Percentiles rank a stretch among this genome's conserved stretches.
phyloP scores from a whole-genome alignment of 495 filamentous ascomycete species.

The Hypoxylon fragiforme region DNA sequence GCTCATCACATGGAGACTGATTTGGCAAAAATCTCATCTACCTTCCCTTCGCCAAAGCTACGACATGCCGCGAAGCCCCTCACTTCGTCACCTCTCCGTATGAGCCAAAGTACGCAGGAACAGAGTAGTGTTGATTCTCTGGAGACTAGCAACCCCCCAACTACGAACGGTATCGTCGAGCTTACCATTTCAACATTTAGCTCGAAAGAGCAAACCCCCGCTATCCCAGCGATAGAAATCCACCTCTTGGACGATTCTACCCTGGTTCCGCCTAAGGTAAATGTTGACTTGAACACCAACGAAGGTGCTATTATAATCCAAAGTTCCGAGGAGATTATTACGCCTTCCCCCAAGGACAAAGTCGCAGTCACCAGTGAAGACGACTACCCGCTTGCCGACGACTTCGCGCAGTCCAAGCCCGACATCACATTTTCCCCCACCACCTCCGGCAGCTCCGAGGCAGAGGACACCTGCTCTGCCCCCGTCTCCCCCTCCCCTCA shows the following conservation, averaged over 20 bases:
- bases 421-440: constrained; percentile 34
- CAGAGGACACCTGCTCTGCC: not conserved
- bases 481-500: not conserved
- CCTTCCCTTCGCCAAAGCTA: constrained; percentile 7
- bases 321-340: not conserved
- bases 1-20: constrained; percentile 7
- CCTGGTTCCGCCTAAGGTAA: not conserved
- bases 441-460: constrained; percentile 1
- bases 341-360: not conserved
- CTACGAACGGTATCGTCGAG: not conserved
- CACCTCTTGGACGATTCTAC: not conserved
- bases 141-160: not conserved
- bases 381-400: constrained; percentile 1
- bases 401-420: constrained; percentile 34
- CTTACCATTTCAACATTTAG: not conserved
- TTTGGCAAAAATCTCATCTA: not conserved
- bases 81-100: constrained; percentile 21
- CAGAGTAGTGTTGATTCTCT: not conserved
- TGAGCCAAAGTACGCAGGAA: constrained; percentile 11
- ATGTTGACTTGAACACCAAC: not conserved
- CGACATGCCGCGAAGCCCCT: constrained; percentile 11
- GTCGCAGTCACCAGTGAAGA: not conserved
- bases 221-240: not conserved
- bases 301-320: not conserved
- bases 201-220: not conserved